Evolutionary conservation across 2,329 filamentous ascomycete genomes (phyloP), one percentile per base, ranked within the genome.

Genomic region (Hypoxylon sp.): DNA sequence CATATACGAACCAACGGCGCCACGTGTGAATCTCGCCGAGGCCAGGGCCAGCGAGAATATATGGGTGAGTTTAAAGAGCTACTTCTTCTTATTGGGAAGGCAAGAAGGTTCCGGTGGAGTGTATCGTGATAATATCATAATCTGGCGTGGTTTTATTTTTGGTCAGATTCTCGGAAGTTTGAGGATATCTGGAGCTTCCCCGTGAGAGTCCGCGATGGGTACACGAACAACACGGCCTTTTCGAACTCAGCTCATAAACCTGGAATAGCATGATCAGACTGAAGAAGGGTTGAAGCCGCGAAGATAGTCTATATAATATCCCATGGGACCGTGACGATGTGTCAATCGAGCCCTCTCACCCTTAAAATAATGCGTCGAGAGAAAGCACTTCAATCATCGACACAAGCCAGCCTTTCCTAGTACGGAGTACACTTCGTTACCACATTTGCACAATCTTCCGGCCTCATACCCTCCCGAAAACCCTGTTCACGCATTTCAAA

Each of bases 1-100:
- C 46, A 46, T 61, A 65, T 64, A 46, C 45, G 38, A 49, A 16
- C 36, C 45, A 70, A 64, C 61, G 59, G 42, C 68, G 64, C 69
- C 71, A 70, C 68, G 69, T 71, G 70, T 64, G 59, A 42, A 50
- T 48, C 58, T 69, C 48, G 62, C 60, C 44, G 32, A 55, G 60
- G 49, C 40, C 36, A 40, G 30, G 58, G 24, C 36, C 33, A 44
- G 42, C 45, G n/a, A 40, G 30, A 57, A 64, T 32, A 49, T 53
- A 45, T 54, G 56, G 33, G 54, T 64, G 55, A 40, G 33, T 62
- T 69, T 48, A 51, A 64, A 69, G 61, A 71, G 58, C 50, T 40
- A 61, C 46, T 70, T 38, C 9, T 46, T 45, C 62, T 50, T 49
- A 61, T 64, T 66, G 52, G 30, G 14, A 60, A 14, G 40, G 20